phyloP scores from a whole-genome alignment of 768 basidiomycete genomes.

The Sporobolomyces pararoseus region DNA sequence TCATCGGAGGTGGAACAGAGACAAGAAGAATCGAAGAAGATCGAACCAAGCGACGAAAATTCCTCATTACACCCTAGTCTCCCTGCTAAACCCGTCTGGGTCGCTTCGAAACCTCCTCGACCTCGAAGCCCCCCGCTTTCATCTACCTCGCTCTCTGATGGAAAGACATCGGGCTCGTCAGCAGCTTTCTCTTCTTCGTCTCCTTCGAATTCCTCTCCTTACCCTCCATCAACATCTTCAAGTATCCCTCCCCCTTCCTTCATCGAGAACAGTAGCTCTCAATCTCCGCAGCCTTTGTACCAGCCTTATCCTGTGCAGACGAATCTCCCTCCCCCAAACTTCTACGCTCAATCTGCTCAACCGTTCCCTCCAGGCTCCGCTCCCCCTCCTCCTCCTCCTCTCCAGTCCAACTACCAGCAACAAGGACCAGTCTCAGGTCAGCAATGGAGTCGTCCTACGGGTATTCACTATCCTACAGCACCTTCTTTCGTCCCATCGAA shows the following conservation, averaged over 20 bases:
- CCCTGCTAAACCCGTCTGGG: slow-evolving; percentile 35
- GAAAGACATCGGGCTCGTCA: not conserved
- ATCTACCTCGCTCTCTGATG: not conserved
- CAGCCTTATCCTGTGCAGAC: not conserved
- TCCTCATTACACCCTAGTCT: slow-evolving; percentile 29
- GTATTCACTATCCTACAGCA: slow-evolving; percentile 5
- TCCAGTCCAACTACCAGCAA: not conserved
- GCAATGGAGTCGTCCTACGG: not conserved
- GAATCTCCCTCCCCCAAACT: not conserved
- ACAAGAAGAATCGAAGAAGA: not conserved
- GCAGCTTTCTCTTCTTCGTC: not conserved
- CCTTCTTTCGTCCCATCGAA: not conserved
- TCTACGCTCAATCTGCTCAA: not conserved
- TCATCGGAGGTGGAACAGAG: not conserved
- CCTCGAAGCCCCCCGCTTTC: slow-evolving; percentile 4
- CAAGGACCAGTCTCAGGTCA: too few species aligned
- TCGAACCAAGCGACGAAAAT: too few species aligned
- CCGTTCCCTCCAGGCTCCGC: not conserved
- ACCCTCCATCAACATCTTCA: not conserved
- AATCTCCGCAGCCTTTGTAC: too few species aligned
- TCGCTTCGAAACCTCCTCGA: not conserved
- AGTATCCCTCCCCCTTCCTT: not conserved
- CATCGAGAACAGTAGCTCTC: too few species aligned
- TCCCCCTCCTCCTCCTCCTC: not conserved
- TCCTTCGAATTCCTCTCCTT: not conserved